Evolutionary conservation across 139 green algal species (phyloP).

Genomic region (Parachlorella kessleri): DNA sequence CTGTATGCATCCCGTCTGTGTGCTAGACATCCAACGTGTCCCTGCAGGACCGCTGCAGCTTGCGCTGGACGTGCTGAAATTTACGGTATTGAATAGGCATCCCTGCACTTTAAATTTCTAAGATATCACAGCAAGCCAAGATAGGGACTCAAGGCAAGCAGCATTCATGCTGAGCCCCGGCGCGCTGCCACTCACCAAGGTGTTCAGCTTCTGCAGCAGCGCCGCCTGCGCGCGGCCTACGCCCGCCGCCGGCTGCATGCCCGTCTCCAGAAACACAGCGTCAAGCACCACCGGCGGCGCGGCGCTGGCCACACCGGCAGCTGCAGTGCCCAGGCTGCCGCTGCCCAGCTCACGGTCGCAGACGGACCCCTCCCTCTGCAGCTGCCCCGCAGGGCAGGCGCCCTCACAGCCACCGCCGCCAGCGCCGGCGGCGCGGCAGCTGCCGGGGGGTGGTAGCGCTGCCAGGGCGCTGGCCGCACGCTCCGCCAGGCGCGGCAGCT

Average conservation of each 20-base stretch:
- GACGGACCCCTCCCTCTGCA: conserved; percentile 4
- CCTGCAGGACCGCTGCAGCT: too few species aligned
- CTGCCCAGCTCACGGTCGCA: neutral
- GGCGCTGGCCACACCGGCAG: neutral
- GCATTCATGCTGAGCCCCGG: too few species aligned
- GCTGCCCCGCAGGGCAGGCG: neutral
- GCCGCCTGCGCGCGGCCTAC: conserved; percentile 17
- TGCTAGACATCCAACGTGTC: too few species aligned
- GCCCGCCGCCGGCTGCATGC: conserved; percentile 10
- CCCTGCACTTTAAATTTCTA: too few species aligned
- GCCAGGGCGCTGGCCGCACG: neutral
- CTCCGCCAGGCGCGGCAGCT: conserved; percentile 31
- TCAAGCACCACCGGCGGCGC: conserved; percentile 13
- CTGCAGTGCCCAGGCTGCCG: neutral
- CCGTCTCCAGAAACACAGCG: conserved; percentile 41
- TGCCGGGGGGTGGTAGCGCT: neutral
- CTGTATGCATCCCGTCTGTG: too few species aligned
- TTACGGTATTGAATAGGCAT: too few species aligned
- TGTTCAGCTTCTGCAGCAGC: conserved; percentile 33
- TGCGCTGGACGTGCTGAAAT: too few species aligned
- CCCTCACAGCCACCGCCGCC: neutral
- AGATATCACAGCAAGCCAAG: too few species aligned
- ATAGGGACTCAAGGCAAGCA: too few species aligned
- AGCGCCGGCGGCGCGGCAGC: too few species aligned
- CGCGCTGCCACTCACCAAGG: conserved; percentile 19